Evolutionary conservation across 2,329 filamentous ascomycete genomes (phyloP), one percentile per base, ranked within the genome.

Genomic region (Diplodia seriata): DNA sequence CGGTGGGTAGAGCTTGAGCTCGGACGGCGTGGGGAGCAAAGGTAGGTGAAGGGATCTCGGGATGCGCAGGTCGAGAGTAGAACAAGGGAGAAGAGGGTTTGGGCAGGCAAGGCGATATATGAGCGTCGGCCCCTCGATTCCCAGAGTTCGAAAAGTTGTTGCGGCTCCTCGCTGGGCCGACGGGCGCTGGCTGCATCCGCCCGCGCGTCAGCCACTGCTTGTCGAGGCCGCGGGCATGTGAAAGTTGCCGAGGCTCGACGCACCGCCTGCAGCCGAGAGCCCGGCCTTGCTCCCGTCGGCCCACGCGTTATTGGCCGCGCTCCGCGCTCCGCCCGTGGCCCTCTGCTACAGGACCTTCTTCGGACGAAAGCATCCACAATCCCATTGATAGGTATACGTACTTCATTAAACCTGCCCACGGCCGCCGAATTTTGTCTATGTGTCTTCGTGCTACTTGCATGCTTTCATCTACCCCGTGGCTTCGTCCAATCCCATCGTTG

Each of bases 161-260:
- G 59, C 59, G 59, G 59, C 59, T 63, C 59, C 43, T 62, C 36
- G 33, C 43, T 23, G 11, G 40, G 53, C 53, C 26, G 53, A 38
- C 53, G 26, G 53, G 53, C 31, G 53, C 53, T 36, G 31, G 18
- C 53, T 29, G 51, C 51, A 55, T 55, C 51, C 51, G 29, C 51
- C 51, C 51, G 29, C 51, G 56, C 56, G 56, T 29, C 26, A 36
- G 55, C 33, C 14, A 23, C 36, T 43, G 56, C 29, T 18, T n/a
- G 14, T 5, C 36, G 18, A 38, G 31, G 54, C 31, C 54, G 36
- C 36, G 57, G 57, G 59, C 59, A 63, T 63, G 59, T 63, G 59
- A 63, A 63, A 63, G 59, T 36, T 63, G 59, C 59, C 59, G 59
- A 63, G 59, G 59, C 29, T 63, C 36, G 36, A n/a, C 33, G 11